Percentiles rank a stretch among this genome's conserved stretches.
Evolutionary conservation across 768 basidiomycete species (phyloP).

Genomic region (Sporobolomyces phaffii): DNA sequence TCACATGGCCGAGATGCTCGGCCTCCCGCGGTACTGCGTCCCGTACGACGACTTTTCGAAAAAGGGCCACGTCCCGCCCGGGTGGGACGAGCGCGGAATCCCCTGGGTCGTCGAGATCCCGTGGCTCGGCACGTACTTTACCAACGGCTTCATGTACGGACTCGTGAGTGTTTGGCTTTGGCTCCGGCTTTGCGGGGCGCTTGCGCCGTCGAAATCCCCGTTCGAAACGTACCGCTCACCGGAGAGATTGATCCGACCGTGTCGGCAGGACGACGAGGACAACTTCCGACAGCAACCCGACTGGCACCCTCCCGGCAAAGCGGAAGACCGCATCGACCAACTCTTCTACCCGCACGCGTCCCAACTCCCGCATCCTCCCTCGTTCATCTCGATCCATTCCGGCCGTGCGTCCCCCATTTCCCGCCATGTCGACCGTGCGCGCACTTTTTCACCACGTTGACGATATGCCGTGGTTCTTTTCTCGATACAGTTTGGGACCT

Average conservation of each 20-base stretch:
- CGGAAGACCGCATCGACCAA: slow-evolving; percentile 40
- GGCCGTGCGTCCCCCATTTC: slow-evolving; percentile 22
- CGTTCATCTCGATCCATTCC: slow-evolving; percentile 39
- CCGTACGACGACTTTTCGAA: slow-evolving; percentile 36
- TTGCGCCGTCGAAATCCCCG: too few relatives aligned
- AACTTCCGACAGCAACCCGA: slow-evolving; percentile 40
- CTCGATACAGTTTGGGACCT: slow-evolving; percentile 41
- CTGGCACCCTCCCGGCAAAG: slow-evolving; percentile 39
- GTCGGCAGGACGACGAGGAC: slow-evolving; percentile 40
- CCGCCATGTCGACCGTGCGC: too few relatives aligned
- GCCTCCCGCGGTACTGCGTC: slow-evolving; percentile 32
- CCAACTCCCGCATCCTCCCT: slow-evolving; percentile 35
- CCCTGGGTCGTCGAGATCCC: slow-evolving; percentile 40
- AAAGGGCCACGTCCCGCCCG: slow-evolving; percentile 24
- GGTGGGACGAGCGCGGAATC: slow-evolving; percentile 38
- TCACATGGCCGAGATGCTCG: slow-evolving; percentile 38
- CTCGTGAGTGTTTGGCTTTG: slow-evolving; percentile 35
- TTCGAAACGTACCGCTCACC: too few relatives aligned
- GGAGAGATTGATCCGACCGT: neutral
- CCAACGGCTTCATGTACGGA: slow-evolving; percentile 43
- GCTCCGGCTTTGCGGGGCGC: too few relatives aligned
- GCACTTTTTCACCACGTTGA: too few relatives aligned
- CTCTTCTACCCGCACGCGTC: slow-evolving; percentile 39
- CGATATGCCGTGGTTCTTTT: too few relatives aligned
- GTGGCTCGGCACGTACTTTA: slow-evolving; percentile 29